Conservation (phyloP, 2,329 filamentous ascomycete species). For the Tolypocladium ovalisporum region DNA sequence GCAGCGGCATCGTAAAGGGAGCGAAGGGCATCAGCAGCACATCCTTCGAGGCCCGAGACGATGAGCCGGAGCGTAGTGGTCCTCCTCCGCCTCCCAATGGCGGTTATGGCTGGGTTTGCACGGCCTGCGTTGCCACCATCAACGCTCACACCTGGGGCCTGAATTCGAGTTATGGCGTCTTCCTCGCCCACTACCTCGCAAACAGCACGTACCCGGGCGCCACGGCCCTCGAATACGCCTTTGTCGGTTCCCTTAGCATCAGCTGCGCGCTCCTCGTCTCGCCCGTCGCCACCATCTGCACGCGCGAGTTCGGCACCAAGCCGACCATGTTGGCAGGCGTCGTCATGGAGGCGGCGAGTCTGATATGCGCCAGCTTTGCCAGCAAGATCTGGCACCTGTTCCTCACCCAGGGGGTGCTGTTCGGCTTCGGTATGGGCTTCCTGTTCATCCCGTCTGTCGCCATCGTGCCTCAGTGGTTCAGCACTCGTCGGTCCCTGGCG, state of each 20-base stretch:
- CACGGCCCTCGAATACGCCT: constrained; percentile 58
- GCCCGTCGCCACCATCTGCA: constrained; percentile 53
- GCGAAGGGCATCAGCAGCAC: background rate
- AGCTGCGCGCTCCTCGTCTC: constrained; percentile 51
- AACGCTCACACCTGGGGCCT: constrained; percentile 68
- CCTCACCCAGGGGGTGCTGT: constrained; percentile 62
- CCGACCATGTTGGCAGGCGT: constrained; percentile 54
- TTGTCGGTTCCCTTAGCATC: constrained; percentile 46
- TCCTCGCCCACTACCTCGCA: constrained; percentile 45
- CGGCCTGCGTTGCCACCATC: constrained; percentile 31
- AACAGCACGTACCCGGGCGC: constrained; percentile 52
- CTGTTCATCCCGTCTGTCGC: constrained; percentile 59
- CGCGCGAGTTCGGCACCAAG: constrained; percentile 51
- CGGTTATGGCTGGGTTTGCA: constrained; percentile 42
- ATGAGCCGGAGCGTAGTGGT: background rate
- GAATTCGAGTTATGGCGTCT: constrained; percentile 42
- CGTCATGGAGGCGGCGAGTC: constrained; percentile 49
- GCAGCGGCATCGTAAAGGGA: background rate
- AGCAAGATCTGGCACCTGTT: constrained; percentile 64
- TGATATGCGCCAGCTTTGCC: constrained; percentile 63
- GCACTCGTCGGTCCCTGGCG: constrained; percentile 53
- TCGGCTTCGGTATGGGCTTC: constrained; percentile 71
- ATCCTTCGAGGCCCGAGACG: background rate
- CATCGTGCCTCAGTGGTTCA: constrained; percentile 67
- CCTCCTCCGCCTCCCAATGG: constrained; percentile 39